These are phyloP conservation scores for Cutaneotrichosporon mucoides DNA, from an alignment of 1,284 basidiomycete genomes.

Conservation along the genomic window DNA sequence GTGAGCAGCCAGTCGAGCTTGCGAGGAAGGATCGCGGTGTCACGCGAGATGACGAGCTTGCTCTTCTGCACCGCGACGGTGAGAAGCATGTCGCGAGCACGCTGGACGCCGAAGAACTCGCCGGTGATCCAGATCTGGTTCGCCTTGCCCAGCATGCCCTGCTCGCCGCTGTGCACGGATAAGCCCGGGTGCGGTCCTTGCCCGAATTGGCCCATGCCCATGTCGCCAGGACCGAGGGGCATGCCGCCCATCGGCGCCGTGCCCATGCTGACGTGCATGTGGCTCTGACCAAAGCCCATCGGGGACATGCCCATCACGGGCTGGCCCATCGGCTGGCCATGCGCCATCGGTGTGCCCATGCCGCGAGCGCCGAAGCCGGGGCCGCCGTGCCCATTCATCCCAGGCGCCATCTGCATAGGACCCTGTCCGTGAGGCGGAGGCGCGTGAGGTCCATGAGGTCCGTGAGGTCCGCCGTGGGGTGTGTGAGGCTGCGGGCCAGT, in stretches of 20 bases:
- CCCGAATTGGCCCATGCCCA: constrained; percentile 34
- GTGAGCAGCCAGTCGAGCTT: constrained; percentile 98
- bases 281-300: constrained; percentile 28
- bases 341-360: constrained; percentile 25
- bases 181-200: constrained; percentile 38
- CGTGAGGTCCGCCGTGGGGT: constrained; percentile 5
- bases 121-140: constrained; percentile 95
- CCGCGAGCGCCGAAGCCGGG: constrained; percentile 15
- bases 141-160: constrained; percentile 47
- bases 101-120: constrained; percentile 92
- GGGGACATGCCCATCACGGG: constrained; percentile 23
- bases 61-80: constrained; percentile 85
- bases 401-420: constrained; percentile 33
- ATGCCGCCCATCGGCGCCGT: constrained; percentile 32
- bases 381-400: constrained; percentile 20
- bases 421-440: constrained; percentile 21
- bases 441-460: constrained; percentile 17
- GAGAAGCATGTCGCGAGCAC: constrained; percentile 91
- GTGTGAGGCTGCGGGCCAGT: constrained; percentile 12
- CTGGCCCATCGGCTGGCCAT: constrained; percentile 22
- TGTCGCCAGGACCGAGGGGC: constrained; percentile 21
- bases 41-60: constrained; percentile 84
- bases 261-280: constrained; percentile 40
- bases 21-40: constrained; percentile 88
- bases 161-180: constrained; percentile 51